Percentiles rank a stretch among this genome's conserved stretches.
phyloP scores from a whole-genome alignment of 345 rosid species.

The Eutrema heterophyllum region DNA sequence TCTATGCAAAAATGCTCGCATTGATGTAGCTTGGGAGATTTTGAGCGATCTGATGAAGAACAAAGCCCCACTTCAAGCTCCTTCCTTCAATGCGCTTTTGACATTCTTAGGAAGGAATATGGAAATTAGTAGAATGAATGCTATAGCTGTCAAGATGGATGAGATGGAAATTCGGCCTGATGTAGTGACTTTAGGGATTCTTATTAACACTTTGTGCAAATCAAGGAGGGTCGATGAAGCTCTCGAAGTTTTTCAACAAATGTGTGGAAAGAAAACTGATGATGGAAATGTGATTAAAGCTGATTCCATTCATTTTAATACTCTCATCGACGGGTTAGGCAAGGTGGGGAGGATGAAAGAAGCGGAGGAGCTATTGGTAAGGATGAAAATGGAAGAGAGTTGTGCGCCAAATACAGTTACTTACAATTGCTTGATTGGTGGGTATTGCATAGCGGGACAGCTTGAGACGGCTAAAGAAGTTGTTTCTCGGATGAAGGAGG shows the following conservation, averaged over 20 bases:
- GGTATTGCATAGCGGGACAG: slow-evolving; percentile 63
- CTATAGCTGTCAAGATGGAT: slow-evolving; percentile 49
- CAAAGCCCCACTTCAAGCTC: slow-evolving; percentile 41
- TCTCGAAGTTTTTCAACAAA: slow-evolving; percentile 45
- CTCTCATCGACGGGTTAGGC: slow-evolving; percentile 69
- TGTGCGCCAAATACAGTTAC: slow-evolving; percentile 50
- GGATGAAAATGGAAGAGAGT: slow-evolving; percentile 43
- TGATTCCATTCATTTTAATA: slow-evolving; percentile 57
- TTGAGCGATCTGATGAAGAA: slow-evolving; percentile 40
- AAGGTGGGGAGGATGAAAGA: slow-evolving; percentile 78
- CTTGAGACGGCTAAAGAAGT: slow-evolving; percentile 51
- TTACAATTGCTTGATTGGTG: slow-evolving; percentile 67
- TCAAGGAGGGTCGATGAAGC: slow-evolving; percentile 58
- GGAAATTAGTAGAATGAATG: slow-evolving; percentile 51
- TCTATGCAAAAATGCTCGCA: slow-evolving; percentile 40
- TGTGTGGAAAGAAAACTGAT: slow-evolving; percentile 34
- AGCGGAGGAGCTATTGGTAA: slow-evolving; percentile 47
- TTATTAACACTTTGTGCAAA: slow-evolving; percentile 60
- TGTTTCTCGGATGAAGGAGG: slow-evolving; percentile 56
- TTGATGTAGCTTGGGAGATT: slow-evolving; percentile 43
- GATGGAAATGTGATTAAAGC: slow-evolving; percentile 46
- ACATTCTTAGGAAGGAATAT: slow-evolving; percentile 44
- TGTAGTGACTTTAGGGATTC: slow-evolving; percentile 61
- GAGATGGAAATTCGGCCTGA: slow-evolving; percentile 45
- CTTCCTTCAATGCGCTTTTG: slow-evolving; percentile 64